phyloP scores from a whole-genome alignment of 768 basidiomycete species.

The Rubroboletus satanas region DNA sequence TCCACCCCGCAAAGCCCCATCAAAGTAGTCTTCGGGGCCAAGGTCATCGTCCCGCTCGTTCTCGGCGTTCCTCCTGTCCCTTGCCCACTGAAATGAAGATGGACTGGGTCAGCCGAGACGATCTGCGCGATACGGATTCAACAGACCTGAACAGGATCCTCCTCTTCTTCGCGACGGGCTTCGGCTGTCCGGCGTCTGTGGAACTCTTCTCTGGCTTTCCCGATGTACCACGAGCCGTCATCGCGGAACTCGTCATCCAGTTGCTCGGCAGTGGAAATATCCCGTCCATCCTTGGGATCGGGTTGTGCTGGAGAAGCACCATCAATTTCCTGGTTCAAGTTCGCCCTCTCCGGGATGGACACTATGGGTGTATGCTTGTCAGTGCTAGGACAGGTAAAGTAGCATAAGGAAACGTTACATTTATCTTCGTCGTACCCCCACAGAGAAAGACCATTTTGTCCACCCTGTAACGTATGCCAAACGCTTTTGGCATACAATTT shows the following conservation, averaged over 20 bases:
- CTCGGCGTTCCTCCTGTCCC: conserved; percentile 67
- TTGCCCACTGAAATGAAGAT: conserved; percentile 58
- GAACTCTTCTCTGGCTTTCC: conserved; percentile 79
- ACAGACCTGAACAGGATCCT: conserved; percentile 68
- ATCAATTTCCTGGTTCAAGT: conserved; percentile 26
- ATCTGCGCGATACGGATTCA: neutral
- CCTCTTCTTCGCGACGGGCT: conserved; percentile 48
- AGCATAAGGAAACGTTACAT: conserved; percentile 8
- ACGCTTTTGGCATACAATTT: conserved; percentile 81
- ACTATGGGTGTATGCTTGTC: conserved; percentile 12
- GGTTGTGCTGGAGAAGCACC: conserved; percentile 4
- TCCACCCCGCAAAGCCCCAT: conserved; percentile 57
- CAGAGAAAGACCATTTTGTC: conserved; percentile 61
- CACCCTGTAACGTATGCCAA: conserved; percentile 77
- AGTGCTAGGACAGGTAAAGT: neutral
- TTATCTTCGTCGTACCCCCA: conserved; percentile 59
- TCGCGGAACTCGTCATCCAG: conserved; percentile 31
- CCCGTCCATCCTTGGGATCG: conserved; percentile 5
- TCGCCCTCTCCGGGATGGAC: conserved; percentile 21
- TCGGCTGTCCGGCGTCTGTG: conserved; percentile 49
- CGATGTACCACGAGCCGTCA: conserved; percentile 78
- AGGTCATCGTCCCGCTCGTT: conserved; percentile 71
- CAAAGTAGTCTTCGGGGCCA: conserved; percentile 81
- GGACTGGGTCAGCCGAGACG: conserved; percentile 2
- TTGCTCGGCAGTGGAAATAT: conserved; percentile 19